Base-by-base conservation (phyloP, 2,329 filamentous ascomycete genomes). In the Stachybotrys elegans region DNA sequence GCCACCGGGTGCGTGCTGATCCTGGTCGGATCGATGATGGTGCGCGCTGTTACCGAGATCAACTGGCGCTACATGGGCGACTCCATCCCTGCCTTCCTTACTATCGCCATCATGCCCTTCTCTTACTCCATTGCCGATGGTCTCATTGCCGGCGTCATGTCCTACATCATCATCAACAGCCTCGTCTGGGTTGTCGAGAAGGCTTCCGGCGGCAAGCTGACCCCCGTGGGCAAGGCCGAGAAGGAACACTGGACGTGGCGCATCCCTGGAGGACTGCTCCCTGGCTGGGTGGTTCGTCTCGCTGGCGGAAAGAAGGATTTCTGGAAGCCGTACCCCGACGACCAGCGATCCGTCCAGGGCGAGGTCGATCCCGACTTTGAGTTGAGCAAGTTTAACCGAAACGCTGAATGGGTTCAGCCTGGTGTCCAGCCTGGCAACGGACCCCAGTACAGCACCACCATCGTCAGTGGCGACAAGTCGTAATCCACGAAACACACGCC, bases 1-100 rank as follows among this genome's bases (percentile, higher is more conserved):
- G 83, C 83, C 1, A 87, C 87, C 2, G 87, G 88, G 16, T 86
- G 83, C 56, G 87, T 87, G 9, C 74, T 92, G 11, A 76, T 92
- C 53, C 79, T 92, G 43, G 86, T 92, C 37, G 87, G 87, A 14
- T 81, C 81, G 11, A 81, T 92, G 71, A 92, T 92, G 87, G 78
- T 83, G 42, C 77, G 80, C 48, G 75, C 85, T 1, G 83, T 84
- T 6, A 79, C 77, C 11, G 83, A 90, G 50, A 89, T 92, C 66
- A 92, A 92, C 70, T 92, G 87, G 87, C 70, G 72, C 14, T 92
- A 92, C 62, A 72, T 86, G 39, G 86, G 86, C 40, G 87, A 93
- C 59, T 81, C 85, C 0, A 74, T 92, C 20, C 87, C 87, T 0
- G 86, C 87, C 2, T 92, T 92, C 64, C 67, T 90, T 23, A 88